Base-by-base conservation (phyloP, 1,139 yeast genomes). In the Pichia sp. region DNA sequence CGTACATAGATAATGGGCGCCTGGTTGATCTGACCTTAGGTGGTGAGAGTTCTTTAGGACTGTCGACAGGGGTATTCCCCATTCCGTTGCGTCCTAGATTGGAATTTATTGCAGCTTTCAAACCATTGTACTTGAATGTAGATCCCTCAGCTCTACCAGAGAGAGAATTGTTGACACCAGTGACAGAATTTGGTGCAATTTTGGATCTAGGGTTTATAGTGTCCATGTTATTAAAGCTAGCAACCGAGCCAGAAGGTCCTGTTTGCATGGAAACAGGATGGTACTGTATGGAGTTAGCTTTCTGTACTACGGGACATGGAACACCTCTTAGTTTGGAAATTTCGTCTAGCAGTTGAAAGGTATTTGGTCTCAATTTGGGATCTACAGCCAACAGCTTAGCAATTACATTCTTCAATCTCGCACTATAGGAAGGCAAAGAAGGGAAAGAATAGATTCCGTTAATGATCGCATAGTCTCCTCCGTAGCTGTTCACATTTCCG, bases 361-460 rank as follows among this genome's bases (percentile, higher is more conserved):
- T 84, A 61, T 81, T 84, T 4, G 95, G 95, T 65, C 95, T 78
- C 58, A 82, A 74, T 54, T 82, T 74, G 1, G 93, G 93, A 67
- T 85, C 84, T 8, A 64, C 65, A 11, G 54, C 61, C 48, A 70
- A 50, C 4, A 62, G 47, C 53, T 62, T 89, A n/a, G 86, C 80
- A 47, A 92, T 85, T 63, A 93, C 72, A 65, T 86, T 86, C 65
- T 82, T 85, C 62, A 87, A 70, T 59, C 84, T 82, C 2, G 86
- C 79, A 3, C 87, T 80, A 62, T 74, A 86, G 31, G 67, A 69
- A 0, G 89, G 88, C 8, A 66, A 60, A 1, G 75, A 72, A 2
- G 86, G 87, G 59, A 85, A 85, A 56, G 80, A 82, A 63, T 76
- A 86, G 23, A 78, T 75, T 4, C 89, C 89, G 65, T 82, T 84